Evolutionary conservation across 495 filamentous ascomycete genomes (phyloP).

Genomic region (Patellaria atrata): DNA sequence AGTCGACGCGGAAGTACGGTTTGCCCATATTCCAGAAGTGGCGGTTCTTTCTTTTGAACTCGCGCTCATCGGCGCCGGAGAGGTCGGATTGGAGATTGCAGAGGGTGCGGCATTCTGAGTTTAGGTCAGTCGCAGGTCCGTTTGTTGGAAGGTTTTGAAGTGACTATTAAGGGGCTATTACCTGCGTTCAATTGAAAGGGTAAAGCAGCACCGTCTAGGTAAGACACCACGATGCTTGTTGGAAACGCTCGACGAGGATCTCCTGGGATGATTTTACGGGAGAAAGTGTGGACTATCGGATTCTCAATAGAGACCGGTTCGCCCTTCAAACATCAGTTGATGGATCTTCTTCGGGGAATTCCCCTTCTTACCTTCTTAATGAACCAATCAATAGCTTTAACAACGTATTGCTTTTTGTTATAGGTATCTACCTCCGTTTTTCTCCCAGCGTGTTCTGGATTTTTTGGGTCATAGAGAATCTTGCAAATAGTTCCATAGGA

Average conservation of each 20-base stretch:
- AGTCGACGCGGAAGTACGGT: conserved; percentile 24
- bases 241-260: conserved; percentile 9
- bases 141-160: not conserved
- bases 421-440: conserved; percentile 12
- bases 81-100: conserved; percentile 28
- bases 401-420: conserved; percentile 16
- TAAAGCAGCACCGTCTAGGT: conserved; percentile 5
- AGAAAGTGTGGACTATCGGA: conserved; percentile 8
- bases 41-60: conserved; percentile 27
- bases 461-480: conserved; percentile 16
- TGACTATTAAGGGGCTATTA: not conserved
- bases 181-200: conserved; percentile 4
- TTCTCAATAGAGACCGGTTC: conserved; percentile 10
- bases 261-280: conserved; percentile 7
- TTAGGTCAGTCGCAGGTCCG: not conserved
- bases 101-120: conserved; percentile 20
- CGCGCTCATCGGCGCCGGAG: conserved; percentile 17
- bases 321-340: not conserved
- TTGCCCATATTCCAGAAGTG: conserved; percentile 25
- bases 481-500: conserved; percentile 20
- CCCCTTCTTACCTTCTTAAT: conserved; percentile 17
- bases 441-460: conserved; percentile 13
- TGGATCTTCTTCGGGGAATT: not conserved
- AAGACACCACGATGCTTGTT: conserved; percentile 3
- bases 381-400: conserved; percentile 18